Percentiles rank a stretch among this genome's conserved stretches.
These are phyloP conservation scores for Hortiboletus flavorubellus DNA, from an alignment of 768 basidiomycete species.

Conservation along the genomic window DNA sequence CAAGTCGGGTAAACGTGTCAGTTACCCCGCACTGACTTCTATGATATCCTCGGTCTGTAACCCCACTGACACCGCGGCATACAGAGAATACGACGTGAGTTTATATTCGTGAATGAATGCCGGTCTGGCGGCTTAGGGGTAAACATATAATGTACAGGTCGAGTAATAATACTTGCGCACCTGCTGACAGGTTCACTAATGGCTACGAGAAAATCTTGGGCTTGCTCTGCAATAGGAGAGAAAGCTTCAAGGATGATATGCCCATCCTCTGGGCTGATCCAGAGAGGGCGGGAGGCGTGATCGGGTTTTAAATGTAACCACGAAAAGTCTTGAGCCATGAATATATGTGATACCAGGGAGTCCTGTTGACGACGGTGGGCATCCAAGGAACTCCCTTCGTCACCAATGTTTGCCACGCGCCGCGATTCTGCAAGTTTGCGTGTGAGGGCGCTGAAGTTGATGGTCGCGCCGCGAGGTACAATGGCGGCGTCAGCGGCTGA, in stretches of 20 bases:
- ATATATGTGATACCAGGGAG: conserved; percentile 74
- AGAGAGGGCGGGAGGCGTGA: conserved; percentile 88
- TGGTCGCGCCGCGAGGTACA: conserved; percentile 72
- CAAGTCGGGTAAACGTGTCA: conserved; percentile 19
- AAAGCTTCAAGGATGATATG: conserved; percentile 97
- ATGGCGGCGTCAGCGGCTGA: conserved; percentile 36
- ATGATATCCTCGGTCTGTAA: conserved; percentile 98
- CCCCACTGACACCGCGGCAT: conserved; percentile 98
- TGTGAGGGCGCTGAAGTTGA: conserved; percentile 81
- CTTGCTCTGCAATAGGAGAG: conserved; percentile 95
- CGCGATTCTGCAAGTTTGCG: conserved; percentile 71
- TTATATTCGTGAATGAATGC: conserved; percentile 99
- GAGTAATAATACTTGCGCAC: conserved; percentile 46
- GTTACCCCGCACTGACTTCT: conserved; percentile 59
- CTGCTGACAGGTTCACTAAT: conserved; percentile 99
- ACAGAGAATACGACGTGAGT: conserved; percentile 95
- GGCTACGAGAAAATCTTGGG: conserved; percentile 96
- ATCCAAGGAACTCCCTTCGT: conserved; percentile 53
- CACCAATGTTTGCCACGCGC: conserved; percentile 36
- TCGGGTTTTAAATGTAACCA: conserved; percentile 86
- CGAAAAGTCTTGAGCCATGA: conserved; percentile 82
- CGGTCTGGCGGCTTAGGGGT: conserved; percentile 54
- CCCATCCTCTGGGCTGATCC: conserved; percentile 92
- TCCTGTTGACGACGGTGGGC: conserved; percentile 72
- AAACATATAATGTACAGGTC: conserved; percentile 28